Evolutionary conservation across 2,329 filamentous ascomycete genomes (phyloP).

Genomic region (Botrytis medusae): DNA sequence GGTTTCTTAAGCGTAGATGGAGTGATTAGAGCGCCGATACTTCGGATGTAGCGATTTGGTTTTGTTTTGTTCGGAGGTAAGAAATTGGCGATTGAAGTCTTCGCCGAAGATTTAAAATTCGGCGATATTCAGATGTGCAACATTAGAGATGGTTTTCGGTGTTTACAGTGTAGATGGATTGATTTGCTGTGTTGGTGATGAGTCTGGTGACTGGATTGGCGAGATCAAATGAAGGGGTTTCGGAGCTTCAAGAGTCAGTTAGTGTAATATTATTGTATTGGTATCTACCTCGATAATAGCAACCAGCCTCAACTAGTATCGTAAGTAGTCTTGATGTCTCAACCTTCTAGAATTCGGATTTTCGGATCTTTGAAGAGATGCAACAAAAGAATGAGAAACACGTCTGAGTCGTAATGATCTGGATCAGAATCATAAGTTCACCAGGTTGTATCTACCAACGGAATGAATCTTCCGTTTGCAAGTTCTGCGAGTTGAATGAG

Average conservation of each 20-base stretch:
- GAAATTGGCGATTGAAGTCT: neutral
- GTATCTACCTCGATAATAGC: neutral
- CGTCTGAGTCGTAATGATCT: neutral
- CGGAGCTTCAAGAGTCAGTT: neutral
- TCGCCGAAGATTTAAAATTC: neutral
- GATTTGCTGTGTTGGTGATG: neutral
- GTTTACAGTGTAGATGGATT: neutral
- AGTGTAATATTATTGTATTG: neutral
- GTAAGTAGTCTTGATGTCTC: neutral
- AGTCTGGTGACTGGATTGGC: neutral
- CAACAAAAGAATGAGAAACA: neutral
- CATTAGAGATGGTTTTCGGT: conserved; percentile 4
- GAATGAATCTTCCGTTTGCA: neutral
- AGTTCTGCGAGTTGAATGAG: neutral
- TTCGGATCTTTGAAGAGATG: neutral
- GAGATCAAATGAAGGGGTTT: conserved; percentile 13
- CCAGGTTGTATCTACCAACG: neutral
- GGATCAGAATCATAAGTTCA: neutral
- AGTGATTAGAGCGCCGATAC: neutral
- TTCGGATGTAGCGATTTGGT: neutral
- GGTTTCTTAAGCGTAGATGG: neutral
- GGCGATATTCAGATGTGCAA: conserved; percentile 1
- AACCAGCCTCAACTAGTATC: neutral
- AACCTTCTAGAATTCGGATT: neutral
- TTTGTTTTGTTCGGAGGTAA: conserved; percentile 5